Conservation (phyloP, 306 rosid species). For the Casuarina equisetifolia region DNA sequence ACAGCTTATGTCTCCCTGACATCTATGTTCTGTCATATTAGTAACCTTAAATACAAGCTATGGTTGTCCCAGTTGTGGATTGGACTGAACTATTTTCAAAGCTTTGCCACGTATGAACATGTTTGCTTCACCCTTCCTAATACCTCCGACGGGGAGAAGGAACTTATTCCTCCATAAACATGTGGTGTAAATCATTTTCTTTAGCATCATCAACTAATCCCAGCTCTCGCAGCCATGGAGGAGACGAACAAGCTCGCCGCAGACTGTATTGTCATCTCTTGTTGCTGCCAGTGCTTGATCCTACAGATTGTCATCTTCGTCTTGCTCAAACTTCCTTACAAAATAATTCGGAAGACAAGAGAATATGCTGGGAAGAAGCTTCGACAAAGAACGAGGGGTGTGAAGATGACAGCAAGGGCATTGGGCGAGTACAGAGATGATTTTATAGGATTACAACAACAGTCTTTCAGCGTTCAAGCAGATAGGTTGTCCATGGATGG, state of each 20-base stretch:
- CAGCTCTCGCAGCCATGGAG: slow-evolving; percentile 53
- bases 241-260: slow-evolving; percentile 59
- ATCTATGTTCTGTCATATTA: slow-evolving; percentile 21
- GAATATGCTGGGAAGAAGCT: slow-evolving; percentile 55
- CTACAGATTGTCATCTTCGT: slow-evolving; percentile 59
- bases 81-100: slow-evolving; percentile 20
- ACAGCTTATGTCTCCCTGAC: slow-evolving; percentile 30
- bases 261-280: slow-evolving; percentile 71
- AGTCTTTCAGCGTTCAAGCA: slow-evolving; percentile 33
- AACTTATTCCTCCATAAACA: slow-evolving; percentile 41
- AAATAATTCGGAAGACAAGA: slow-evolving; percentile 50
- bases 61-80: slow-evolving; percentile 17
- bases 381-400: slow-evolving; percentile 33
- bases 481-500: slow-evolving; percentile 24
- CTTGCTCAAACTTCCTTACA: slow-evolving; percentile 65
- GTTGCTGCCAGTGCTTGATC: slow-evolving; percentile 88
- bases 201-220: slow-evolving; percentile 17
- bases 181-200: slow-evolving; percentile 36
- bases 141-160: slow-evolving; percentile 36
- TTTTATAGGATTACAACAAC: slow-evolving; percentile 35
- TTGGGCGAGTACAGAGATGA: slow-evolving; percentile 30
- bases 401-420: slow-evolving; percentile 30
- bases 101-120: slow-evolving; percentile 44
- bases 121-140: slow-evolving; percentile 54
- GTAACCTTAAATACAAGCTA: slow-evolving; percentile 38